Base-by-base conservation (phyloP, 345 rosid genomes). In the Heritiera littoralis region DNA sequence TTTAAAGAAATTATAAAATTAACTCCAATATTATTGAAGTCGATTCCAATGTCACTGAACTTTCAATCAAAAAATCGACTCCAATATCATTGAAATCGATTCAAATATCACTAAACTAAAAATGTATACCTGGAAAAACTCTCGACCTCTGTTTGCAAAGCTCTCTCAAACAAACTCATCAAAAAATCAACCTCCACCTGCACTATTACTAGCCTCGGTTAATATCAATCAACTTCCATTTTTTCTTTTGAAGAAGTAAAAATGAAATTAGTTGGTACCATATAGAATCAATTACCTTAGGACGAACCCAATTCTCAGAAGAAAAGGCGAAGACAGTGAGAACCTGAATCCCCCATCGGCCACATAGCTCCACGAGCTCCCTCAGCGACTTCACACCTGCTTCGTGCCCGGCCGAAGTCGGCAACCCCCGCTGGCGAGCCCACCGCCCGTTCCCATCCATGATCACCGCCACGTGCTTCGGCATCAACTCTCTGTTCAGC, bases 311-410 rank as follows among this genome's bases (percentile, higher is more conserved):
- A 40, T 93, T 93, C 77, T 93, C 98, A 3, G 83, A 30, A 60
- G 94, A 92, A 80, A 93, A 93, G n/a, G 94, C 97, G 73, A 94
- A 94, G 48, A 94, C 95, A 2, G 94, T 91, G 32, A 94, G 89
- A 41, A 92, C 94, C 83, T 81, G 85, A 60, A 94, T 77, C 20
- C 95, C 91, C 97, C 97, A 94, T 9, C 61, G 28, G 70, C 88
- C 70, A n/a, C 88, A 88, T 51, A 89, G 83, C 68, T 83, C 82
- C 76, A 91, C 77, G 56, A 94, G 72, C 85, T 88, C 81, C 86
- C 80, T 87, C 38, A 94, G 51, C 60, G 97, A 87, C 78, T 79
- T 79, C 9, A 86, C 91, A 1, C 98, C 95, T 0, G 92, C 95
- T 81, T 85, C 88, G 73, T 91, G 95, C 15, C 98, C 98, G 1